Evolutionary conservation across 768 basidiomycete genomes (phyloP).

Genomic region (Gautieria morchelliformis): DNA sequence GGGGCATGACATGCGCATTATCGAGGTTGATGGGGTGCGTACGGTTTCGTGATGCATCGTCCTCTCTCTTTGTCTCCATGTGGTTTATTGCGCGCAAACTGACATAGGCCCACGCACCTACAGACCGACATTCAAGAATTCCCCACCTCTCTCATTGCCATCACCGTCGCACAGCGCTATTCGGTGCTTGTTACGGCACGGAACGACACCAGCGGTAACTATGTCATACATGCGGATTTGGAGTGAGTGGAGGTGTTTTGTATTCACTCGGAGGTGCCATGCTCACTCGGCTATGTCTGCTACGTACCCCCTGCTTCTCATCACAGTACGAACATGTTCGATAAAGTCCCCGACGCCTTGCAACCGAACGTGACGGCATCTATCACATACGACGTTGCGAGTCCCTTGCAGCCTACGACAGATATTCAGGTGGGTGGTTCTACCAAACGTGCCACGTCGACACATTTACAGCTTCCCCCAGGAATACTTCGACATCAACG

Average conservation of each 20-base stretch:
- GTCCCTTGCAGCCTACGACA: neutral
- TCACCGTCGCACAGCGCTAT: conserved; percentile 88
- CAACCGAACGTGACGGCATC: conserved; percentile 78
- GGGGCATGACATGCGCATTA: conserved; percentile 75
- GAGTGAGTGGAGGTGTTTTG: conserved; percentile 31
- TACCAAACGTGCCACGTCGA: neutral
- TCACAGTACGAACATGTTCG: conserved; percentile 65
- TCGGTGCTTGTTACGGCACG: conserved; percentile 86
- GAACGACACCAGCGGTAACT: conserved; percentile 79
- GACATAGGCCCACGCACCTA: neutral
- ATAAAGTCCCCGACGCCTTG: conserved; percentile 59
- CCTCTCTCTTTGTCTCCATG: neutral
- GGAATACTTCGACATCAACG: conserved; percentile 53
- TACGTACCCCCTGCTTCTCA: neutral
- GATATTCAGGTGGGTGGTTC: neutral
- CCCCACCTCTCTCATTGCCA: conserved; percentile 57
- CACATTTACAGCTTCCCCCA: neutral
- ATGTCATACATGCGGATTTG: conserved; percentile 86
- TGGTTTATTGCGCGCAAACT: neutral
- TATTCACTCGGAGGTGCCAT: no score
- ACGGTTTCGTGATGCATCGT: neutral
- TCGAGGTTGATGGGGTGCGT: conserved; percentile 76
- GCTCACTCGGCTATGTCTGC: neutral
- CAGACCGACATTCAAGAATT: conserved; percentile 72
- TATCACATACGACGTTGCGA: conserved; percentile 55